These are phyloP conservation scores for Nitzschia sp. DNA, from an alignment of 108 stramenopile genomes.

Conservation along the genomic window DNA sequence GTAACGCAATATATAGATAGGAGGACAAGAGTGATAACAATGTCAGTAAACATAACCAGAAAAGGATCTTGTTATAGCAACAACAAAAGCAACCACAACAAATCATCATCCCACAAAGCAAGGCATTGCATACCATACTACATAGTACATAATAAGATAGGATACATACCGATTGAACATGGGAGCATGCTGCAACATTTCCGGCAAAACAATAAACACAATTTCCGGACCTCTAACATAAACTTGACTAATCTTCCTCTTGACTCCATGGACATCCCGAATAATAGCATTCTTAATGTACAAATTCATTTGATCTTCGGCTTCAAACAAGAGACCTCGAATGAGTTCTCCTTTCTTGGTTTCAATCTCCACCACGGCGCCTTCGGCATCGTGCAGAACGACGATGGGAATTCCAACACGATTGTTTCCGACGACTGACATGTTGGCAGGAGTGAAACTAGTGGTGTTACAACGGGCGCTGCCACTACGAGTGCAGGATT, in stretches of 20 bases:
- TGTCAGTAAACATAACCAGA: too few relatives aligned
- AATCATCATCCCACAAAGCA: too few relatives aligned
- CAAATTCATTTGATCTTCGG: slow-evolving; percentile 90
- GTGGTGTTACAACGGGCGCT: too few relatives aligned
- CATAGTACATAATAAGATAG: too few relatives aligned
- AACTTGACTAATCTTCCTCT: slow-evolving; percentile 73
- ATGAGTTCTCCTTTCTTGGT: slow-evolving; percentile 82
- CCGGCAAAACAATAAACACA: slow-evolving; percentile 82
- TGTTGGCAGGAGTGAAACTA: too few relatives aligned
- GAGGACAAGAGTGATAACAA: too few relatives aligned
- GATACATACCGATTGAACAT: slow-evolving; percentile 78
- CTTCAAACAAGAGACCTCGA: slow-evolving; percentile 84
- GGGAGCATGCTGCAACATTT: slow-evolving; percentile 86
- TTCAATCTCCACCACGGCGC: slow-evolving; percentile 81
- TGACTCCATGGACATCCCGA: slow-evolving; percentile 54
- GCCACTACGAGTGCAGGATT: too few relatives aligned
- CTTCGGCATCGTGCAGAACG: slow-evolving; percentile 85
- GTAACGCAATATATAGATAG: background rate
- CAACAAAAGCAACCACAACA: too few relatives aligned
- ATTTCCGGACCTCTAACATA: slow-evolving; percentile 81
- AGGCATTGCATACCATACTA: too few relatives aligned
- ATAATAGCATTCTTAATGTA: slow-evolving; percentile 83
- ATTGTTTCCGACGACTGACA: slow-evolving; percentile 90
- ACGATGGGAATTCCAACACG: slow-evolving; percentile 89
- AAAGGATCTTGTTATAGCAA: too few relatives aligned